phyloP scores from a whole-genome alignment of 1,284 basidiomycete species.

The Rhodotorula sp. region DNA sequence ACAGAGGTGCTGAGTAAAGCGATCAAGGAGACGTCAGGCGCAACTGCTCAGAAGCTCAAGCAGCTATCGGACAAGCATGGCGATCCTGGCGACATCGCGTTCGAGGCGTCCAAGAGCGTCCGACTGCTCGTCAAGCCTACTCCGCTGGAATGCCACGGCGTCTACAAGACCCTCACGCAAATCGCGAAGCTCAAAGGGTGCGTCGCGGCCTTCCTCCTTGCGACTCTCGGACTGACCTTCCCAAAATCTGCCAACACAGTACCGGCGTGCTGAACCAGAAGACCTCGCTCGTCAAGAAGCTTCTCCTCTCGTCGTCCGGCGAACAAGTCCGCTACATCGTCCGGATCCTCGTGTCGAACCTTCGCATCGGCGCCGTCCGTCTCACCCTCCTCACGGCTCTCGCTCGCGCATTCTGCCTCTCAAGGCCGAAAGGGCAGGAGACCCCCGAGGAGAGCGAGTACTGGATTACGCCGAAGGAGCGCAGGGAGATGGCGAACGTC shows the following conservation, averaged over 20 bases:
- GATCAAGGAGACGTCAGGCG: slow-evolving; percentile 73
- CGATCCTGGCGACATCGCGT: slow-evolving; percentile 69
- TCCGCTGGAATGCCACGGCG: slow-evolving; percentile 29
- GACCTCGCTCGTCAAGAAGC: slow-evolving; percentile 72
- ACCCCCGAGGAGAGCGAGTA: neutral
- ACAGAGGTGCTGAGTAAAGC: slow-evolving; percentile 68
- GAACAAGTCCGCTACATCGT: slow-evolving; percentile 84
- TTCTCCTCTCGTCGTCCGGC: slow-evolving; percentile 77
- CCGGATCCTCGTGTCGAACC: slow-evolving; percentile 73
- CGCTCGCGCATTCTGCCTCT: slow-evolving; percentile 72
- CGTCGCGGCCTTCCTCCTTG: neutral
- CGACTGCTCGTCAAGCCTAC: slow-evolving; percentile 27
- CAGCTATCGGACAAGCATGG: slow-evolving; percentile 53
- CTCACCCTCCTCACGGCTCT: slow-evolving; percentile 78
- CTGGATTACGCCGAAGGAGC: slow-evolving; percentile 10
- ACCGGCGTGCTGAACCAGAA: slow-evolving; percentile 62
- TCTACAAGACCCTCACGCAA: slow-evolving; percentile 21
- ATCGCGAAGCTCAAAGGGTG: slow-evolving; percentile 36
- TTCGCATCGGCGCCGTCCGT: slow-evolving; percentile 77
- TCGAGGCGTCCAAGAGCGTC: slow-evolving; percentile 61
- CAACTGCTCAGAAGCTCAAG: slow-evolving; percentile 65
- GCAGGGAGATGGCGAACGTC: slow-evolving; percentile 1
- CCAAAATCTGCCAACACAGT: neutral
- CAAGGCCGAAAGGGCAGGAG: neutral
- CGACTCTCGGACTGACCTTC: neutral